Evolutionary conservation across 306 rosid genomes (phyloP).

Genomic region (Pachyrhizus erosus): DNA sequence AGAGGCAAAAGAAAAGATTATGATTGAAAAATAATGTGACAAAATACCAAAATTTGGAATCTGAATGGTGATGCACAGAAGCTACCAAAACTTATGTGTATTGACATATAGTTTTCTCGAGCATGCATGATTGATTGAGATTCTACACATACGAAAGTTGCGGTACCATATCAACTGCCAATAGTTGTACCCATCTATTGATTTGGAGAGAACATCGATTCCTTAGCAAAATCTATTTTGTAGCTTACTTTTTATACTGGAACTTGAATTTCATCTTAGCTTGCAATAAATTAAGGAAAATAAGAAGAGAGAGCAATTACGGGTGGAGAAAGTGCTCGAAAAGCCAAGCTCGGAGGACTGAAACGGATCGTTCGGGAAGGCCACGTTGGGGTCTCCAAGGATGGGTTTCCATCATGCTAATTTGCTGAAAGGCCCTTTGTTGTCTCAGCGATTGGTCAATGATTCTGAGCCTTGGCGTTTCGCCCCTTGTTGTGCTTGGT

Average conservation of each 20-base stretch:
- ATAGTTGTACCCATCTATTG: conserved; percentile 29
- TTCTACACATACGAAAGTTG: conserved; percentile 32
- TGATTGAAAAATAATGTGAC: conserved; percentile 56
- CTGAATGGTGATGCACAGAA: conserved; percentile 68
- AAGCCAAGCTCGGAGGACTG: conserved; percentile 94
- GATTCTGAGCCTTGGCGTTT: conserved; percentile 81
- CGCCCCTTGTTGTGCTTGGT: conserved; percentile 80
- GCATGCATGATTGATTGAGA: conserved; percentile 53
- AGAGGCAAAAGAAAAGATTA: conserved; percentile 17
- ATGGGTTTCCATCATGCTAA: conserved; percentile 88
- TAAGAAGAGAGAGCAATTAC: conserved; percentile 45
- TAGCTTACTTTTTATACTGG: conserved; percentile 32
- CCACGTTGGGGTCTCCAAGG: conserved; percentile 99
- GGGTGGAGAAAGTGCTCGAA: conserved; percentile 98
- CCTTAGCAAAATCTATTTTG: conserved; percentile 52
- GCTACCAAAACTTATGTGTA: conserved; percentile 52
- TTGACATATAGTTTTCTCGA: conserved; percentile 31
- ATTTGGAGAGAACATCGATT: conserved; percentile 53
- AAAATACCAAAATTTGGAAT: conserved; percentile 60
- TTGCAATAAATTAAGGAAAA: not conserved
- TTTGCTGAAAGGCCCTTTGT: conserved; percentile 89
- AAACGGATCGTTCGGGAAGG: conserved; percentile 92
- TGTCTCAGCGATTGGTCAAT: conserved; percentile 82
- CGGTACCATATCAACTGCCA: conserved; percentile 21
- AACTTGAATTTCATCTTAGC: not conserved